Conservation (phyloP, 2,329 filamentous ascomycete species). For the Aspergillus novofumigatus region DNA sequence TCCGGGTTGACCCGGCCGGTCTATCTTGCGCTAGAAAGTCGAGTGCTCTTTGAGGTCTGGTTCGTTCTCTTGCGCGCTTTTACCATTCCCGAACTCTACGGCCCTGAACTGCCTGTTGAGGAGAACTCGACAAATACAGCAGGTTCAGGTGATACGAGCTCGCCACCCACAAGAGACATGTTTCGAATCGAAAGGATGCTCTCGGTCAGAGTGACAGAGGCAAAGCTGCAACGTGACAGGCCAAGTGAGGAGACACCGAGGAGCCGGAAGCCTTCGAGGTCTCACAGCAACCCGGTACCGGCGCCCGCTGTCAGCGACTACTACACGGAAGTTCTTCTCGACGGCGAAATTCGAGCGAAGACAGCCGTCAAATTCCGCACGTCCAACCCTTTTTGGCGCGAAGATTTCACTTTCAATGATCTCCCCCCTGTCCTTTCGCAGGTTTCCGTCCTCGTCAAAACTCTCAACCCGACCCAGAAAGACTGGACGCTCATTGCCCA, state of each 20-base stretch:
- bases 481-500: slow-evolving; percentile 48
- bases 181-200: slow-evolving; percentile 63
- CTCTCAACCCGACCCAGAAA: slow-evolving; percentile 45
- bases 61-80: slow-evolving; percentile 88
- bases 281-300: slow-evolving; percentile 23
- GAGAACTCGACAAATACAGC: slow-evolving; percentile 42
- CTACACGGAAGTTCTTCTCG: slow-evolving; percentile 47
- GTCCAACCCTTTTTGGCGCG: slow-evolving; percentile 46
- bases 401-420: slow-evolving; percentile 46
- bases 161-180: slow-evolving; percentile 51
- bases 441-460: slow-evolving; percentile 44
- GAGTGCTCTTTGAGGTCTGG: slow-evolving; percentile 95
- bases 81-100: slow-evolving; percentile 86
- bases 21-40: slow-evolving; percentile 80
- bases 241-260: slow-evolving; percentile 30
- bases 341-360: slow-evolving; percentile 46
- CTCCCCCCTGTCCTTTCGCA: slow-evolving; percentile 46
- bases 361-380: slow-evolving; percentile 46
- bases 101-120: slow-evolving; percentile 45
- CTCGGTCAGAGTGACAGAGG: slow-evolving; percentile 58
- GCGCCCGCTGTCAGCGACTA: slow-evolving; percentile 38
- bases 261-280: slow-evolving; percentile 32
- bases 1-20: slow-evolving; percentile 79
- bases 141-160: slow-evolving; percentile 22
- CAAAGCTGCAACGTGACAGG: slow-evolving; percentile 47